Conservation (phyloP, 805 yeast genomes). For the Yamadazyma endophytica region DNA sequence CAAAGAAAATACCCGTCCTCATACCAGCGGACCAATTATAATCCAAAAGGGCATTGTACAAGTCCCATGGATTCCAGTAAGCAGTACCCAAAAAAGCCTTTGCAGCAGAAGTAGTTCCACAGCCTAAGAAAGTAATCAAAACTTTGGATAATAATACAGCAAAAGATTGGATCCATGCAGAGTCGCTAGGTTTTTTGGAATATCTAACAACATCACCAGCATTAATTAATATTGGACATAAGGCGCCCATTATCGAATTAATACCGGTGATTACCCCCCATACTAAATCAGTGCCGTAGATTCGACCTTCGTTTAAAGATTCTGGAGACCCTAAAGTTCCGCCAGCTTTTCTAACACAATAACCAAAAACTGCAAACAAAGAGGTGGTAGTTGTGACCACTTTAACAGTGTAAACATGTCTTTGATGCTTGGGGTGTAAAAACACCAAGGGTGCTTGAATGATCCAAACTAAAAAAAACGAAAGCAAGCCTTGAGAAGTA, state of each 20-base stretch:
- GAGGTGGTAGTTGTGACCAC: conserved; percentile 6
- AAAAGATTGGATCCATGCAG: conserved; percentile 9
- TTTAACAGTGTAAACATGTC: conserved; percentile 6
- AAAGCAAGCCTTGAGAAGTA: conserved; percentile 4
- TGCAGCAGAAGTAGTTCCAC: conserved; percentile 8
- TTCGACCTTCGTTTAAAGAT: conserved; percentile 1
- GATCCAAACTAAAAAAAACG: conserved; percentile 5
- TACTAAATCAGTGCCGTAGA: conserved; percentile 5
- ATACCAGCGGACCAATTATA: conserved; percentile 5
- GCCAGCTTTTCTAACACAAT: conserved; percentile 7
- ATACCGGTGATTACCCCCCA: conserved; percentile 7
- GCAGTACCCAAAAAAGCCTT: conserved; percentile 5
- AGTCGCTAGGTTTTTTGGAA: conserved; percentile 4
- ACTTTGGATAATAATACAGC: conserved; percentile 7
- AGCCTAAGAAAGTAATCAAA: conserved; percentile 6
- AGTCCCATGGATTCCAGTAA: conserved; percentile 10
- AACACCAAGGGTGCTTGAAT: conserved; percentile 7
- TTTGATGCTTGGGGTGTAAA: conserved; percentile 7
- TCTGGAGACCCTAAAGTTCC: conserved; percentile 8
- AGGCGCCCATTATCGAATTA: conserved; percentile 8
- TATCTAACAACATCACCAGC: conserved; percentile 8
- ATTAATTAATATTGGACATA: conserved; percentile 7
- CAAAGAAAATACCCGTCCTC: conserved; percentile 8
- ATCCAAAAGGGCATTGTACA: conserved; percentile 6
- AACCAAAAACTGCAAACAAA: conserved; percentile 7